Percentiles rank a stretch among this genome's conserved stretches.
Conservation (phyloP, 805 yeast species). For the Hermanozyma aechmeae region DNA sequence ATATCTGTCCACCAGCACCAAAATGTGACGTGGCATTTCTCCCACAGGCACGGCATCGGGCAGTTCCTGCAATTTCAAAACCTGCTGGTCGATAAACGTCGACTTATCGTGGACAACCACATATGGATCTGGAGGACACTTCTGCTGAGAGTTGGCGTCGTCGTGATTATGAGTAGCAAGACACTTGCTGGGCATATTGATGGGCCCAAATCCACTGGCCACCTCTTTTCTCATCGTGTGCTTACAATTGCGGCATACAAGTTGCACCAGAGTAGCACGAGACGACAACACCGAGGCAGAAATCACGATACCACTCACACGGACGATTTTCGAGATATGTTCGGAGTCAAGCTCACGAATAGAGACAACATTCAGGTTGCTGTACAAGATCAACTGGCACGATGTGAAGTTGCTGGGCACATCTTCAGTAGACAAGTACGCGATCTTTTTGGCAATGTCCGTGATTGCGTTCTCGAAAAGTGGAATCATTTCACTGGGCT, state of each 20-base stretch:
- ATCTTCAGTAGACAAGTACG: conserved; percentile 44
- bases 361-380: conserved; percentile 62
- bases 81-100: conserved; percentile 90
- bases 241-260: conserved; percentile 83
- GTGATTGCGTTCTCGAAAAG: conserved; percentile 76
- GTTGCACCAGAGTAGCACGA: conserved; percentile 72
- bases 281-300: conserved; percentile 84
- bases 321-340: conserved; percentile 80
- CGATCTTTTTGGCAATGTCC: conserved; percentile 73
- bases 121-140: conserved; percentile 90
- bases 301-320: conserved; percentile 88
- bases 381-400: conserved; percentile 72
- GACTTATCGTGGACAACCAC: conserved; percentile 90
- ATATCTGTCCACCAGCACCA: conserved; percentile 81
- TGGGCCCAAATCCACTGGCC: conserved; percentile 60
- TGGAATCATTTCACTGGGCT: conserved; percentile 83
- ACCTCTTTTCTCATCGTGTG: conserved; percentile 63
- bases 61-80: conserved; percentile 87
- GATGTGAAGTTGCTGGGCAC: conserved; percentile 54
- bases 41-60: conserved; percentile 99
- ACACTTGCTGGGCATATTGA: conserved; percentile 61
- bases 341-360: conserved; percentile 80
- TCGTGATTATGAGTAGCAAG: conserved; percentile 35
- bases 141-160: conserved; percentile 35
- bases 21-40: conserved; percentile 92